Evolutionary conservation across 495 filamentous ascomycete genomes (phyloP), one percentile per base, ranked within the genome.

Genomic region (Penicillium ochrochloron): DNA sequence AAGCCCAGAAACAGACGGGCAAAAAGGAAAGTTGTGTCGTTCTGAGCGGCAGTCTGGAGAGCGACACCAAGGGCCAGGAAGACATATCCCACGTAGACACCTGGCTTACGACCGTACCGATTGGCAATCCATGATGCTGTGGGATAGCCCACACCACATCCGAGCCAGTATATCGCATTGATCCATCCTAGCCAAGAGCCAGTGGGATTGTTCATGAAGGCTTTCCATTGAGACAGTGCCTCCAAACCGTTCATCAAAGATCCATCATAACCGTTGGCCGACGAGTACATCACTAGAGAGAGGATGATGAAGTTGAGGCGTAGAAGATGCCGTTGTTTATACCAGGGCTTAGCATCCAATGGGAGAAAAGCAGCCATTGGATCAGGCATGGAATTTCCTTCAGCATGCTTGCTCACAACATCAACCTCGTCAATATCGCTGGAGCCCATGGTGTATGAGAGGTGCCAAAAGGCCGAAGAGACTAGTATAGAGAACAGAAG

Each of bases 11-110:
- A 75, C 39, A 80, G 68, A 70, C 81, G 60, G 19, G 89, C 89
- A 14, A 82, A 82, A 66, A 91, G 84, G 67, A 92, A 92, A 61
- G 80, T 73, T 0, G 64, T 72, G 21, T 80, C 69, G 59, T 79
- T 78, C 12, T 57, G 72, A 35, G 80, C 79, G 5, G 74, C 77
- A 46, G 81, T 79, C 71, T 90, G 86, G 8, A 89, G 70, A 19
- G 83, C 69, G 5, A 80, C 82, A 39, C 88, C 88, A n/a, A 85
- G 70, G 52, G 85, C 81, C 80, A 89, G 85, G 67, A 89, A 80
- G 12, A 77, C 57, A 57, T 84, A 87, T 19, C 88, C 88, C 37
- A 87, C 71, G 56, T 80, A 78, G 58, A 90, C 84, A 52, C 83
- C 83, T 48, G 78, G 41, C 67, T 86, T 86, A 31, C 87, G 86